Base-by-base conservation (phyloP, 163 green algal species). In the Scenedesmus sp. region DNA sequence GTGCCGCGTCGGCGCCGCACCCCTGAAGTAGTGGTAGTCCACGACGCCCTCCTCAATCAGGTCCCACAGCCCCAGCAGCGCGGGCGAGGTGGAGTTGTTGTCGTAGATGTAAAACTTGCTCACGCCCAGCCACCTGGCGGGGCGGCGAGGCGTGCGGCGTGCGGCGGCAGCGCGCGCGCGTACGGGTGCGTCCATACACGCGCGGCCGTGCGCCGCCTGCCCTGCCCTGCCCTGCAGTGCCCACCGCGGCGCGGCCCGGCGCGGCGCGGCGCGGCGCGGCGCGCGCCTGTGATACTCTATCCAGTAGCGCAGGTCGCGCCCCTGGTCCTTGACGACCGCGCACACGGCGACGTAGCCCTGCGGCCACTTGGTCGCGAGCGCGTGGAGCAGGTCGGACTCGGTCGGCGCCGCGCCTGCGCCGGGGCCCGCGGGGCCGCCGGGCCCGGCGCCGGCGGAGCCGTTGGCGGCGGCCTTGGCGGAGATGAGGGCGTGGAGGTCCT, bases 91-190 rank as follows among this genome's bases (percentile, higher is more conserved):
- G 65, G 65, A 78, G 76, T 83, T 83, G 48, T 83, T 51, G 47
- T 83, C 76, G 24, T 53, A 60, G 3, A 83, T 72, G 76, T 83
- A 83, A 44, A 83, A 77, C 47, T 78, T 83, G 56, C 13, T 42
- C 4, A 78, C 76, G 14, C 76, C 76, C 33, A 83, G 58, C 65
- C 76, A 83, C 63, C 69, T 77, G 69, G 26, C 42, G 29, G 17
- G 18, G 13, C 22, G 14, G 34, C 34, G 39, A 22, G 54, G 60
- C 26, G 29, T 69, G 60, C 9, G n/a, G 53, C 11, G 26, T 62
- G 53, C 53, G 26, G n/a, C n/a, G n/a, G n/a, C n/a, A n/a, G n/a
- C n/a, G n/a, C n/a, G n/a, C n/a, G n/a, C n/a, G n/a, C n/a, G n/a
- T n/a, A n/a, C n/a, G n/a, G 24, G 4, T 47, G 5, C 13, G 5